Conservation (phyloP, 352 stramenopile species). For the Elongisporangium senticosum region DNA sequence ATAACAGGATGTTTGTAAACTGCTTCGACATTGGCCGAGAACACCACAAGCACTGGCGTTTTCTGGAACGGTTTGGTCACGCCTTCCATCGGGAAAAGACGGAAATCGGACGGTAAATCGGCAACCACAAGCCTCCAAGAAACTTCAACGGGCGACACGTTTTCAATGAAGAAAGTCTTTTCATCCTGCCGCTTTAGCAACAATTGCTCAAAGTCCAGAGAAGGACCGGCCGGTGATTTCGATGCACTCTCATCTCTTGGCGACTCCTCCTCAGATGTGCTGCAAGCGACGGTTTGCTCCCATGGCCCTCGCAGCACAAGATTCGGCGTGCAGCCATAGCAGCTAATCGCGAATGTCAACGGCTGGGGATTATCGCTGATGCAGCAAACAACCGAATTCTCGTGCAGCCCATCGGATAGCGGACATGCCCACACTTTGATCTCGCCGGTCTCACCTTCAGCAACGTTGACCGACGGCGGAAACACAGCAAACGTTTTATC, state of each 20-base stretch:
- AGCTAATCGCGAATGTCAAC: slow-evolving; percentile 82
- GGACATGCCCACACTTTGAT: slow-evolving; percentile 91
- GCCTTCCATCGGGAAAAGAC: slow-evolving; percentile 66
- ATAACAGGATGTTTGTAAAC: slow-evolving; percentile 50
- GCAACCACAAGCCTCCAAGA: slow-evolving; percentile 42
- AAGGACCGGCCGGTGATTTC: slow-evolving; percentile 7
- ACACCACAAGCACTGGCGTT: slow-evolving; percentile 51
- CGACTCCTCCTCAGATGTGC: slow-evolving; percentile 35
- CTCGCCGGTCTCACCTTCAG: slow-evolving; percentile 88
- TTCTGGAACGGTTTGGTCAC: slow-evolving; percentile 70
- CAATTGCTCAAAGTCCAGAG: slow-evolving; percentile 90
- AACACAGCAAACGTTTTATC: slow-evolving; percentile 62
- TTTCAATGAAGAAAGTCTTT: slow-evolving; percentile 85
- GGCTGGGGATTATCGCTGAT: slow-evolving; percentile 89
- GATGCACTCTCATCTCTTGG: slow-evolving; percentile 7
- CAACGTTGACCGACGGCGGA: slow-evolving; percentile 66
- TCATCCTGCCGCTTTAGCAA: slow-evolving; percentile 86
- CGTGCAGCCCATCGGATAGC: slow-evolving; percentile 37
- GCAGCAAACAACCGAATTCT: slow-evolving; percentile 85
- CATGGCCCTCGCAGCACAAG: slow-evolving; percentile 82
- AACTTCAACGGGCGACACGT: slow-evolving; percentile 73
- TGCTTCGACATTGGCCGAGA: slow-evolving; percentile 64
- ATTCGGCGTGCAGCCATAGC: slow-evolving; percentile 75
- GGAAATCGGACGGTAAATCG: slow-evolving; percentile 54
- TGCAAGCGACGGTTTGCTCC: slow-evolving; percentile 59